Conservation (phyloP, 129 eudicot genomes). For the Kitagawia praeruptora region DNA sequence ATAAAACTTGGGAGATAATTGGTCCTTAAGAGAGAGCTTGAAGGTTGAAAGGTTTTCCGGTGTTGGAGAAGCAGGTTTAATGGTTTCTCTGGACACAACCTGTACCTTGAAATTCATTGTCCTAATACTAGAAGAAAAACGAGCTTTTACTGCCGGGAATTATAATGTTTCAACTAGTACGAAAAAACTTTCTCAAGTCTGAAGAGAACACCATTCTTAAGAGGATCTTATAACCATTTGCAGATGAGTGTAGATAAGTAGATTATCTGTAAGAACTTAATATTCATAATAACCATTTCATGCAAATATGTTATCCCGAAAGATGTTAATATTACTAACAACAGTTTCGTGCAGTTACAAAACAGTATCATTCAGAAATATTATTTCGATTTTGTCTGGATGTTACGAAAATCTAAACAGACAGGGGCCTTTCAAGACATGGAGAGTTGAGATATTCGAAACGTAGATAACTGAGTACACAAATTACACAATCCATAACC, state of each 20-base stretch:
- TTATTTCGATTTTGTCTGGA: not conserved
- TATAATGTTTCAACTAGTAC: not conserved
- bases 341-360: not conserved
- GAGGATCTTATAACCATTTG: not conserved
- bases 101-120: not conserved
- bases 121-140: too few relatives aligned
- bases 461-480: too few relatives aligned
- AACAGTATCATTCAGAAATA: not conserved
- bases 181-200: not conserved
- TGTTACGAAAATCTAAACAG: not conserved
- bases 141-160: too few relatives aligned
- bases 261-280: not conserved
- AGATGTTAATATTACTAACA: not conserved
- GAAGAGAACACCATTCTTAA: not conserved
- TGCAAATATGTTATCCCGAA: not conserved
- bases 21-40: conserved; percentile 13
- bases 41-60: conserved; percentile 3
- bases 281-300: not conserved
- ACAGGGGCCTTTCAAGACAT: not conserved
- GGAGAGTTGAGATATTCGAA: not conserved
- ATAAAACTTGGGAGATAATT: not conserved
- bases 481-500: too few relatives aligned
- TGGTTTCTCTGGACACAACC: not conserved
- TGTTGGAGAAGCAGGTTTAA: conserved; percentile 13
- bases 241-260: not conserved